Base-by-base conservation (phyloP, 306 rosid species). In the Trifolium fragiferum region DNA sequence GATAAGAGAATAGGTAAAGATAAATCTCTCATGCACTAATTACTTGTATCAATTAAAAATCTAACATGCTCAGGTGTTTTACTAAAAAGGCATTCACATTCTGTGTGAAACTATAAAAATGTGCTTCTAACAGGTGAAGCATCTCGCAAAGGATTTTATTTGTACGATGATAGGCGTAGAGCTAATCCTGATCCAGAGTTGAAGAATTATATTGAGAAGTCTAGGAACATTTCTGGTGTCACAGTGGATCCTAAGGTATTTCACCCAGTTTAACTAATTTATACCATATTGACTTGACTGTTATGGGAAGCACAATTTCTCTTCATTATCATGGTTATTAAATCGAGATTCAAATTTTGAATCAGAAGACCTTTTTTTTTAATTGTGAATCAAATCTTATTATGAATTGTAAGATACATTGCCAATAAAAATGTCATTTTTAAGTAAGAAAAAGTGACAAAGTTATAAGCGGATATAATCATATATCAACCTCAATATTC, bases 131-230 rank as follows among this genome's bases (percentile, higher is more conserved):
- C 81, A 94, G 99, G 99, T 51, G 96, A 94, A 85, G 35, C 84
- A 60, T 81, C 90, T 62, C 79, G 72, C 74, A 92, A 77, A 83
- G 99, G 99, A 15, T 94, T 92, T 84, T 94, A 94, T 73, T 32
- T 83, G 80, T 94, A 94, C 59, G 88, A 85, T 40, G 90, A 87
- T 68, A 89, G 76, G 54, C 92, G 97, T 55, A 92, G 74, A 75
- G 92, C 99, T 47, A 85, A 50, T 61, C 95, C 90, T 30, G 97
- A 94, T 86, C 91, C 97, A 44, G 97, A 92, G 83, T 75, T 94
- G 69, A 86, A 82, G 76, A 89, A 90, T 43, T 92, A 83, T 78
- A 89, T 90, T 64, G 99, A 94, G 86, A 92, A 94, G 85, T 76
- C 97, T 13, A 84, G 93, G 87, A 85, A 70, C 85, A 82, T 92